phyloP scores from a whole-genome alignment of 805 yeast species.

The Saturnispora serradocipensis region DNA sequence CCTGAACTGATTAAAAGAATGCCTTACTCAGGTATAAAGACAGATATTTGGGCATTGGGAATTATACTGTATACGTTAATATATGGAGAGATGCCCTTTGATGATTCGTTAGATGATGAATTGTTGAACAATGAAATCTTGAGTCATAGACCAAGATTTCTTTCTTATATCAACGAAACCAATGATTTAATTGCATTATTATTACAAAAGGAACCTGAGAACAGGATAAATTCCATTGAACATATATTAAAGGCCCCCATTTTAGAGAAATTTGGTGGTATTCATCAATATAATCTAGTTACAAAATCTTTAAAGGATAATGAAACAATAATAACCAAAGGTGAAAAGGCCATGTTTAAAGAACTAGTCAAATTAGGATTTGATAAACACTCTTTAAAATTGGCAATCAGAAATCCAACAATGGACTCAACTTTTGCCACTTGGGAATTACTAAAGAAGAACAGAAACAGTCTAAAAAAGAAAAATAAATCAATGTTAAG shows the following conservation, averaged over 20 bases:
- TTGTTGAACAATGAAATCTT: slow-evolving; percentile 53
- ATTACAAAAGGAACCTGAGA: slow-evolving; percentile 55
- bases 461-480: slow-evolving; percentile 34
- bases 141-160: slow-evolving; percentile 52
- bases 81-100: slow-evolving; percentile 87
- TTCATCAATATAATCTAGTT: slow-evolving; percentile 31
- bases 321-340: slow-evolving; percentile 33
- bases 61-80: slow-evolving; percentile 77
- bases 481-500: slow-evolving; percentile 27
- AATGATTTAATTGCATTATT: slow-evolving; percentile 44
- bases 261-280: slow-evolving; percentile 37
- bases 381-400: slow-evolving; percentile 49
- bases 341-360: slow-evolving; percentile 56
- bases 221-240: slow-evolving; percentile 45
- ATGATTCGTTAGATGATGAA: slow-evolving; percentile 56
- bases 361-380: slow-evolving; percentile 52
- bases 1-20: slow-evolving; percentile 72
- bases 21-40: slow-evolving; percentile 69
- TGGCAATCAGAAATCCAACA: slow-evolving; percentile 46
- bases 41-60: slow-evolving; percentile 91
- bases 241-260: slow-evolving; percentile 46
- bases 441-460: slow-evolving; percentile 59
- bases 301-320: slow-evolving; percentile 28
- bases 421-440: slow-evolving; percentile 68
- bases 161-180: slow-evolving; percentile 25